phyloP scores from a whole-genome alignment of 768 basidiomycete genomes.

The Suillus weaverae region DNA sequence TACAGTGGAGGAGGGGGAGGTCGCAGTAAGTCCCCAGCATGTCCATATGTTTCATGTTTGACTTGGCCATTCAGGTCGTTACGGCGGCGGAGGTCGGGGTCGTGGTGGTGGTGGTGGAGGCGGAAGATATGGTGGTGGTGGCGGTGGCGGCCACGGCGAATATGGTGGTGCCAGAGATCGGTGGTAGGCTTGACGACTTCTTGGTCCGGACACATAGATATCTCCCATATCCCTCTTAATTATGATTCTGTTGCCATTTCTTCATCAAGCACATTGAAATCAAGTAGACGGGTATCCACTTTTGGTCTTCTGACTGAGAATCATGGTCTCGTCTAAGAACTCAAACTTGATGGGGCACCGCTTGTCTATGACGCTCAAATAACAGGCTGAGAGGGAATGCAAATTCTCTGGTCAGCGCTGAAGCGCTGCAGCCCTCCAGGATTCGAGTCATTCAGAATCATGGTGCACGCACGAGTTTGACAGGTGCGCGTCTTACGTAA shows the following conservation, averaged over 20 bases:
- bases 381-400: background rate
- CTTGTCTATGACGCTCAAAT: background rate
- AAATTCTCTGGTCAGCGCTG: background rate
- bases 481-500: too few species aligned
- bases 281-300: background rate
- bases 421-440: background rate
- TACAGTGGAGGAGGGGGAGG: conserved; percentile 82
- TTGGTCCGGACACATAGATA: conserved; percentile 2
- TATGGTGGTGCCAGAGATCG: conserved; percentile 17
- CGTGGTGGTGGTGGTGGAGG: conserved; percentile 44
- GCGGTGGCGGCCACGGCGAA: conserved; percentile 43
- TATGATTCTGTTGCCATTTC: background rate
- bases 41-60: conserved; percentile 2
- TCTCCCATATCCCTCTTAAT: conserved; percentile 6
- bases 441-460: background rate
- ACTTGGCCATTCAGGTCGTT: conserved; percentile 51
- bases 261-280: background rate
- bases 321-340: background rate
- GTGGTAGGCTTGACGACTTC: conserved; percentile 12
- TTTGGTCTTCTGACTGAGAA: background rate
- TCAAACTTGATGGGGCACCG: background rate
- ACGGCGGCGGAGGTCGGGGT: conserved; percentile 48
- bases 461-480: too few species aligned
- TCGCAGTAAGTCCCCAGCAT: conserved; percentile 48
- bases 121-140: conserved; percentile 41